Percentiles rank a stretch among this genome's conserved stretches.
Conservation (phyloP, 352 stramenopile species). For the Pseudoperonospora humuli region DNA sequence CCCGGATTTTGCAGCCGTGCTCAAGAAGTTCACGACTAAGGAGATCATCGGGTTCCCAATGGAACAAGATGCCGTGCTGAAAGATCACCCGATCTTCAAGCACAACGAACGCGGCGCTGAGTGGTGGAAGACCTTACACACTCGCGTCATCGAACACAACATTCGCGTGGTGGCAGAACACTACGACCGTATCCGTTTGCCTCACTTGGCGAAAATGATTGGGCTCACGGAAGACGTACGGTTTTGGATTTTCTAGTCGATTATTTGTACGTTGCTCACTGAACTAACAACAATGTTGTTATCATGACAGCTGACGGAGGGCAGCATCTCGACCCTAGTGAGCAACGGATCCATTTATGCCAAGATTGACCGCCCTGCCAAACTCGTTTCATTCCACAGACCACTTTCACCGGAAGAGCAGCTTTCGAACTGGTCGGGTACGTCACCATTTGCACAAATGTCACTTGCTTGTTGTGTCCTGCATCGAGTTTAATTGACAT, state of each 20-base stretch:
- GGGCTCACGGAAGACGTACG: constrained; percentile 84
- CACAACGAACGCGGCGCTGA: constrained; percentile 57
- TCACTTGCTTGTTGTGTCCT: not conserved
- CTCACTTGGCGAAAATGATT: constrained; percentile 91
- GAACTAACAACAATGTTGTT: constrained; percentile 8
- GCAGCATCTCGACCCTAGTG: constrained; percentile 86
- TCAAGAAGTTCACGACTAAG: constrained; percentile 91
- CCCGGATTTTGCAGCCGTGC: constrained; percentile 46
- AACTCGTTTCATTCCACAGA: constrained; percentile 92
- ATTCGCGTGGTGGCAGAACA: constrained; percentile 91
- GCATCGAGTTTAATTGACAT: constrained; percentile 2
- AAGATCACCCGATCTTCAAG: constrained; percentile 81
- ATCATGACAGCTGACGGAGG: constrained; percentile 49
- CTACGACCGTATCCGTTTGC: constrained; percentile 92
- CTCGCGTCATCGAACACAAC: constrained; percentile 96
- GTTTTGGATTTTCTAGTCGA: not conserved
- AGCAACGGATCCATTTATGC: constrained; percentile 91
- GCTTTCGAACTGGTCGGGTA: constrained; percentile 92
- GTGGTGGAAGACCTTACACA: constrained; percentile 88
- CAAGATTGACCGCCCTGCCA: constrained; percentile 97
- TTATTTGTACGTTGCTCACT: not conserved
- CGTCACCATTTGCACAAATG: constrained; percentile 4
- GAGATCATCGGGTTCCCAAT: constrained; percentile 96
- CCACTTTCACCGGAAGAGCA: constrained; percentile 89
- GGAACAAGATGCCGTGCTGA: constrained; percentile 76